Base-by-base conservation (phyloP, 176 grass and related monocot genomes). In the Zoysia japonica region DNA sequence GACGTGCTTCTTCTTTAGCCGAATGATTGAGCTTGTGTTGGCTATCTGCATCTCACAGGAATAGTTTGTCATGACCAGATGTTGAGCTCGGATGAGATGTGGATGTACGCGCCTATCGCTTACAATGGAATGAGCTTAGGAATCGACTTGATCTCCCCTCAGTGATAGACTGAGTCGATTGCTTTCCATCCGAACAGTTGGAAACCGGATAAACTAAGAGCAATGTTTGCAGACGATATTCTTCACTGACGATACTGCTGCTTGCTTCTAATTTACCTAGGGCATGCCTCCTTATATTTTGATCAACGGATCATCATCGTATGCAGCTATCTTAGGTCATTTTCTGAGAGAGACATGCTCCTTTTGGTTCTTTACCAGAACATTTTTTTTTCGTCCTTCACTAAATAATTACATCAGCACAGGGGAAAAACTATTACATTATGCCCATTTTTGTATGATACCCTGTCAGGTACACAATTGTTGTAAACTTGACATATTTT, bases 61-160 rank as follows among this genome's bases (percentile, higher is more conserved):
- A 82, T 68, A 67, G 0, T 69, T 64, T 72, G 17, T 41, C 56
- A 48, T 83, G n/a, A 75, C 43, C 86, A 93, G 91, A 89, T 97
- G 15, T 71, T 97, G 43, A 93, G 86, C 74, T 91, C 88, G 44
- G 94, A 93, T 61, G 91, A 91, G 68, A 47, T 89, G 84, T 97
- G 93, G 91, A 97, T 93, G 93, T 87, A 97, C 47, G 86, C 91
- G 11, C 88, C 93, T 3, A 87, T 97, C 70, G 91, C 91, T 78
- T 97, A 89, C 77, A 91, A 91, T 11, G 88, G 91, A 64, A 87
- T 97, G 81, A 93, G 84, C 72, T 82, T 97, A 17, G 93, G 90
- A 61, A 77, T 97, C 42, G 90, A 93, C 67, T 13, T 93, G 79
- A 85, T 97, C 6, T 73, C 76, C 49, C 85, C 83, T 80, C 59